These are phyloP conservation scores for Tausonia pullulans DNA, from an alignment of 1,284 basidiomycete species.

Conservation along the genomic window DNA sequence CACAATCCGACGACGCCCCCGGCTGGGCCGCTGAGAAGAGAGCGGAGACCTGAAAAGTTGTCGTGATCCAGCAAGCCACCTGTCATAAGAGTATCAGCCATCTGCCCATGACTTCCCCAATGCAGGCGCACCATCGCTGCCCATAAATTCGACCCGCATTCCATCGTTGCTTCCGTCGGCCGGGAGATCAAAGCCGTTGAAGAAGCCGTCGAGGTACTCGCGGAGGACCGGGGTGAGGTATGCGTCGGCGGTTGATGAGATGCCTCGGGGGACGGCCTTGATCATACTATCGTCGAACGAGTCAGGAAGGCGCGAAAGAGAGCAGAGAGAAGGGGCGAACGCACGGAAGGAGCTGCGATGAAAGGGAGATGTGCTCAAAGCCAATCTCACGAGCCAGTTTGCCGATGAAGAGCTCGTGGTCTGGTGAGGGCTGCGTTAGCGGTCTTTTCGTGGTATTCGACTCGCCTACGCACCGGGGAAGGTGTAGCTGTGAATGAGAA, in stretches of 20 bases:
- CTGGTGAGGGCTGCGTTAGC: not conserved
- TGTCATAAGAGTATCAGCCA: not conserved
- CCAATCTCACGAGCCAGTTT: conserved; percentile 63
- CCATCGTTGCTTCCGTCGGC: not conserved
- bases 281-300: conserved; percentile 16
- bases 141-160: conserved; percentile 55
- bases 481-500: conserved; percentile 85
- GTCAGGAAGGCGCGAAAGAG: not conserved
- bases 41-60: conserved; percentile 78
- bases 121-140: conserved; percentile 51
- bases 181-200: conserved; percentile 65
- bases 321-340: conserved; percentile 41
- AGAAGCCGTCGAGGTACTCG: conserved; percentile 85
- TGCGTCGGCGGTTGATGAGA: conserved; percentile 87
- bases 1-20: conserved; percentile 74
- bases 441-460: too few relatives aligned
- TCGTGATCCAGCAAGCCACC: conserved; percentile 43
- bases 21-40: conserved; percentile 75
- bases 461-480: conserved; percentile 43
- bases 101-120: not conserved
- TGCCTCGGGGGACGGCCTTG: conserved; percentile 50
- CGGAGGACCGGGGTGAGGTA: conserved; percentile 86
- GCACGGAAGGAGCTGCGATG: conserved; percentile 80
- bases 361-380: conserved; percentile 79
- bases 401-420: conserved; percentile 43